A percentile compares a stretch with the other conserved stretches of the same genome.
phyloP scores from a whole-genome alignment of 495 filamentous ascomycete genomes.

The Patellaria atrata region DNA sequence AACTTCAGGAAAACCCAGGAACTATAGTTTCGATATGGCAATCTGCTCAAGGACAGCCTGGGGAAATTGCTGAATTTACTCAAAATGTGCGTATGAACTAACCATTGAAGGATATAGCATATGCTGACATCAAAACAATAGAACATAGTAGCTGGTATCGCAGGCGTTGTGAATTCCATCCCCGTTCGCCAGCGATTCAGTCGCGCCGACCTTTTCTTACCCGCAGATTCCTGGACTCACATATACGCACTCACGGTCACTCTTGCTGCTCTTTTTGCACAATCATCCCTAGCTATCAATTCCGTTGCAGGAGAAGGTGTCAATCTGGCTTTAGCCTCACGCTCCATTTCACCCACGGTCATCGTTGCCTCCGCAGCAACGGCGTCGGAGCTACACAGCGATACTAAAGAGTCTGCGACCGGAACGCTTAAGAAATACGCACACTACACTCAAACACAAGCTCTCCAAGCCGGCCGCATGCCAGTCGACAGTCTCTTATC shows the following conservation, averaged over 20 bases:
- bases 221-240: slow-evolving; percentile 65
- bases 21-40: slow-evolving; percentile 29
- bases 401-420: slow-evolving; percentile 35
- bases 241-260: slow-evolving; percentile 69
- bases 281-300: slow-evolving; percentile 76
- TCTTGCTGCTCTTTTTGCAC: slow-evolving; percentile 67
- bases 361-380: slow-evolving; percentile 66
- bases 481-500: slow-evolving; percentile 48
- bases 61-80: slow-evolving; percentile 63
- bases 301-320: slow-evolving; percentile 60
- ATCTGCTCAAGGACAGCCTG: slow-evolving; percentile 27
- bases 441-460: slow-evolving; percentile 54
- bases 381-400: slow-evolving; percentile 48
- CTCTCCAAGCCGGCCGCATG: slow-evolving; percentile 60
- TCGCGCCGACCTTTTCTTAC: slow-evolving; percentile 69
- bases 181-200: slow-evolving; percentile 58
- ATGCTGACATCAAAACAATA: slow-evolving; percentile 13
- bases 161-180: slow-evolving; percentile 58
- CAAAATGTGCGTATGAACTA: slow-evolving; percentile 36
- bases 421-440: slow-evolving; percentile 41
- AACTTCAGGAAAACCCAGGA: slow-evolving; percentile 17
- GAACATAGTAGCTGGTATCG: slow-evolving; percentile 70
- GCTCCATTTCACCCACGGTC: slow-evolving; percentile 64
- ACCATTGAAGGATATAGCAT: neutral
- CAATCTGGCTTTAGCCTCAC: slow-evolving; percentile 56